Evolutionary conservation across 495 filamentous ascomycete species (phyloP), one percentile per base, ranked within the genome.

Genomic region (Penicillium atrosanguineum): DNA sequence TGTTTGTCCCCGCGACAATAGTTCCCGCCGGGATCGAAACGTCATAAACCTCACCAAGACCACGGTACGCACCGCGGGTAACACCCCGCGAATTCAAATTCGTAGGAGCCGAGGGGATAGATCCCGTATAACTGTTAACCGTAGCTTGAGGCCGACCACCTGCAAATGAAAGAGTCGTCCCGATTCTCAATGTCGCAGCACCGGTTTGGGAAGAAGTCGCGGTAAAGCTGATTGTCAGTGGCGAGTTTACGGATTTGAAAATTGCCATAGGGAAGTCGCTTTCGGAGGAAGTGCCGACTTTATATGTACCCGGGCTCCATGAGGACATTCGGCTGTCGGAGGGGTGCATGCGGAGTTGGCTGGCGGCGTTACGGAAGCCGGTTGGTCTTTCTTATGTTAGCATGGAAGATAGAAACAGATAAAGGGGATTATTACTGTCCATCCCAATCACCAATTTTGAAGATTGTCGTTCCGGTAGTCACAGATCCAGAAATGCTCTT

Each of bases 321-420:
- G 68, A 62, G 18, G 69, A 64, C 83, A 87, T 87, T 49, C 84
- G 78, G 28, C 57, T 68, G 65, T 87, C 85, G 0, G 79, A 79
- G 5, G 84, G 85, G 52, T 88, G 85, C 85, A 88, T 88, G 43
- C 77, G 69, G 41, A 82, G 75, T 56, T 86, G 79, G 54, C 84
- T 84, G 39, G 74, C 83, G 18, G 84, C 83, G 60, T 88, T 87
- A 44, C 72, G 73, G 76, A 88, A 87, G 8, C 82, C 82, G 7
- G 75, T 85, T 12, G 85, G 85, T 58, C 79, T 74, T 14, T 20
- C 39, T 37, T 14, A 5, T 15, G 3, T 0, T 21, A 6, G 6
- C 7, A 34, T n/a, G 44, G 7, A 18, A 34, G 38, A 16, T 44
- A 14, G 11, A 20, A n/a, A 21, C 1, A 16, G 11, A 23, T 2